Conservation (phyloP, 805 yeast species). For the Zygotorulaspora sp. region DNA sequence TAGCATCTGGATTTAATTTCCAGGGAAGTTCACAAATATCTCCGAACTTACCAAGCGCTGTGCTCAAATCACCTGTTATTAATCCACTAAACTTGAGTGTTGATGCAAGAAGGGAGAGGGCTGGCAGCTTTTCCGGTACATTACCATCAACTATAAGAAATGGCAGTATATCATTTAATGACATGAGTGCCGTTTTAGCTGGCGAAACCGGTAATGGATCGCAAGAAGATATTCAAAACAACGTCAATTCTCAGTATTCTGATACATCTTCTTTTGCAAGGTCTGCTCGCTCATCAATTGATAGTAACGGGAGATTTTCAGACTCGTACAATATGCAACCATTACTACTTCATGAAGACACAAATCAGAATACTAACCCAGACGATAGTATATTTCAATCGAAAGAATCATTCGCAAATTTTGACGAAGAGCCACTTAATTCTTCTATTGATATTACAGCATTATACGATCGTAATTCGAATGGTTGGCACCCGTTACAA, state of each 20-base stretch:
- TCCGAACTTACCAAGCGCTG: slow-evolving; percentile 35
- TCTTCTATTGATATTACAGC: slow-evolving; percentile 39
- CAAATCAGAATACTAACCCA: slow-evolving; percentile 13
- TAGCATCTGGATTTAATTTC: slow-evolving; percentile 33
- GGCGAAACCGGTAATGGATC: slow-evolving; percentile 7
- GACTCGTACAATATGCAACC: slow-evolving; percentile 28
- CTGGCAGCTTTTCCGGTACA: slow-evolving; percentile 20
- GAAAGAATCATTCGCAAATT: slow-evolving; percentile 28
- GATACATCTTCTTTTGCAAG: slow-evolving; percentile 14
- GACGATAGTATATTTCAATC: slow-evolving; percentile 29
- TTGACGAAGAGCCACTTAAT: slow-evolving; percentile 21
- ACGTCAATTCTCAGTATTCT: slow-evolving; percentile 6
- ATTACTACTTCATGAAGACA: slow-evolving; percentile 21
- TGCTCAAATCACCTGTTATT: slow-evolving; percentile 34
- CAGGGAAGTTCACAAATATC: slow-evolving; percentile 28
- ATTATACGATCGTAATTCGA: slow-evolving; percentile 29
- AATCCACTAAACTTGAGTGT: slow-evolving; percentile 16
- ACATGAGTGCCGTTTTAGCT: slow-evolving; percentile 24
- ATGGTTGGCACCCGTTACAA: slow-evolving; percentile 29
- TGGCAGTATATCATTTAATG: slow-evolving; percentile 24
- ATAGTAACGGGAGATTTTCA: slow-evolving; percentile 11
- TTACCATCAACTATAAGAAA: slow-evolving; percentile 31
- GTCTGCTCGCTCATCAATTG: slow-evolving; percentile 26
- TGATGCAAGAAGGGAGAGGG: slow-evolving; percentile 12
- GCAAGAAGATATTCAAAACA: slow-evolving; percentile 4